Conservation (phyloP, 2,329 filamentous ascomycete genomes). For the Chaetomiaceae sp. region DNA sequence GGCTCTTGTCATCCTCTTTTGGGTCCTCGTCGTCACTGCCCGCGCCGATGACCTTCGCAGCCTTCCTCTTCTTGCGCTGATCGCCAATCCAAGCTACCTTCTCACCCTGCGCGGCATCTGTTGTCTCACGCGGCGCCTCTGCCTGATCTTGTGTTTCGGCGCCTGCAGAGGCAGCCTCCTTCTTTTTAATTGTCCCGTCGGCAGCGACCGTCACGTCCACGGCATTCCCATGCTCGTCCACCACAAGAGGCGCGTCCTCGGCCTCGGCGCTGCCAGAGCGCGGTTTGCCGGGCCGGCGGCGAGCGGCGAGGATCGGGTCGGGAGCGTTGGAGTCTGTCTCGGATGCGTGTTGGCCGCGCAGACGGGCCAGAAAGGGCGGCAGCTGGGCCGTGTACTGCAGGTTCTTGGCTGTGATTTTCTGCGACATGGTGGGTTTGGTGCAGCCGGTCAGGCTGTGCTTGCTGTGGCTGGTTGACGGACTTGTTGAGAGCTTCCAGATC, state of each 20-base stretch:
- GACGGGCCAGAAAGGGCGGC: slow-evolving; percentile 56
- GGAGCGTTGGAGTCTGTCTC: slow-evolving; percentile 43
- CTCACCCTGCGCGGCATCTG: slow-evolving; percentile 18
- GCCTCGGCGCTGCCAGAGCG: slow-evolving; percentile 63
- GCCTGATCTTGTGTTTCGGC: slow-evolving; percentile 31
- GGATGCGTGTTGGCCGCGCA: slow-evolving; percentile 50
- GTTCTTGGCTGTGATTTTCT: slow-evolving; percentile 66
- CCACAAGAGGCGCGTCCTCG: slow-evolving; percentile 70
- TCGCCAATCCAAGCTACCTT: slow-evolving; percentile 24
- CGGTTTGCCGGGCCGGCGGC: slow-evolving; percentile 48
- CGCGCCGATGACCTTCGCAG: slow-evolving; percentile 50
- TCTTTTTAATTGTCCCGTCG: slow-evolving; percentile 40
- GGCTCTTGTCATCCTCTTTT: slow-evolving; percentile 24
- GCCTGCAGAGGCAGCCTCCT: slow-evolving; percentile 12
- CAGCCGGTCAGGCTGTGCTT: not conserved
- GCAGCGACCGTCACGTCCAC: slow-evolving; percentile 39
- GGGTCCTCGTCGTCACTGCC: slow-evolving; percentile 31
- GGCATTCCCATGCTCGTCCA: slow-evolving; percentile 68
- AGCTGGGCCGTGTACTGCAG: slow-evolving; percentile 59
- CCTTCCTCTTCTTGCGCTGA: slow-evolving; percentile 32
- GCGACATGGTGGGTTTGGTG: slow-evolving; percentile 13
- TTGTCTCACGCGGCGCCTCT: slow-evolving; percentile 33
- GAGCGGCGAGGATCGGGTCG: slow-evolving; percentile 48
- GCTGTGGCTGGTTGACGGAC: not conserved
- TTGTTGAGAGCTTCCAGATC: too few relatives aligned